Conservation (phyloP, 2,329 filamentous ascomycete genomes). For the Claviceps pusilla region DNA sequence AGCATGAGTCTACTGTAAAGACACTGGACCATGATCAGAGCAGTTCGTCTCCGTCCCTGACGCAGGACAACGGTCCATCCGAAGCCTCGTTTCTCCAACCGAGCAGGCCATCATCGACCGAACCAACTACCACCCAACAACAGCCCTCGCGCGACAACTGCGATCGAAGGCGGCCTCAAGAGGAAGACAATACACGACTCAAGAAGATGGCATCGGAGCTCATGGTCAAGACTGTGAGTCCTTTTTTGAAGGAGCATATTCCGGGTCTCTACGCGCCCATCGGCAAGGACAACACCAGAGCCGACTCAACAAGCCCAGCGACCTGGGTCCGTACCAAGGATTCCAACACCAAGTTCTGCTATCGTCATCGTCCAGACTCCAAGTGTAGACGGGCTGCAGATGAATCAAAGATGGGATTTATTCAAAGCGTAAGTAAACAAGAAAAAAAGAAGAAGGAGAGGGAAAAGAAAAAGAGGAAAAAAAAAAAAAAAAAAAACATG, state of each 20-base stretch:
- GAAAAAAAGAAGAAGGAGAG: background rate
- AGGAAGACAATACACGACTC: constrained; percentile 33
- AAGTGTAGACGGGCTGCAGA: constrained; percentile 88
- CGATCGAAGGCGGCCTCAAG: constrained; percentile 34
- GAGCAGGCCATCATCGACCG: constrained; percentile 3
- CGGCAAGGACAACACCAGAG: constrained; percentile 34
- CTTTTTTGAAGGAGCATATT: constrained; percentile 83
- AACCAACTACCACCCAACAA: constrained; percentile 6
- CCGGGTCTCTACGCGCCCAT: constrained; percentile 75
- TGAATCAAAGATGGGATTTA: constrained; percentile 87
- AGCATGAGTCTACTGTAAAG: constrained; percentile 1
- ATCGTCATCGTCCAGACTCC: constrained; percentile 82
- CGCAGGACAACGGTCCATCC: background rate
- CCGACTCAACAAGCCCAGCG: constrained; percentile 9
- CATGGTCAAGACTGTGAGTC: constrained; percentile 64
- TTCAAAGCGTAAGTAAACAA: constrained; percentile 56
- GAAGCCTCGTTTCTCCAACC: background rate
- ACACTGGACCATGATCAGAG: background rate
- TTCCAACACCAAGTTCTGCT: constrained; percentile 83
- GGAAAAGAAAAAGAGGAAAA: background rate
- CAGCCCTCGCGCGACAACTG: constrained; percentile 29
- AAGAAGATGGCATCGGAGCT: constrained; percentile 49
- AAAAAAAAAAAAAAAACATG: background rate
- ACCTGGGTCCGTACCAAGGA: constrained; percentile 26
- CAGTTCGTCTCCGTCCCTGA: background rate